Evolutionary conservation across 768 basidiomycete species (phyloP).

Genomic region (Termitomyces sp.): DNA sequence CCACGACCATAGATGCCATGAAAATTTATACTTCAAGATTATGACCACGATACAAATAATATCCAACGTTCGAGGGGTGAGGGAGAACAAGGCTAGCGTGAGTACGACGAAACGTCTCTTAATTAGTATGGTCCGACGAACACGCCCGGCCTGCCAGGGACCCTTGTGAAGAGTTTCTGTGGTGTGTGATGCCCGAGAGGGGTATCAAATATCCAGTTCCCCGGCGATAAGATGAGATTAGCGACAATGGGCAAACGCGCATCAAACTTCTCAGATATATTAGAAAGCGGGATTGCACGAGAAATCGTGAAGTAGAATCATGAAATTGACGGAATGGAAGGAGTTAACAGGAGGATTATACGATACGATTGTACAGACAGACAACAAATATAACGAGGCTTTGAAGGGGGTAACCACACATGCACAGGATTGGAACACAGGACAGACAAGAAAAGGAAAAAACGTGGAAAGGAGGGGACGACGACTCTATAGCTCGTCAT

Average conservation of each 20-base stretch:
- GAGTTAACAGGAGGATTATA: constrained; percentile 15
- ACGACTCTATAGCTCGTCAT: constrained; percentile 54
- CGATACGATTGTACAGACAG: constrained; percentile 16
- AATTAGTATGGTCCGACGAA: constrained; percentile 1
- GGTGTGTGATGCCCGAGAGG: background rate
- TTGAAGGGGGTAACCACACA: constrained; percentile 10
- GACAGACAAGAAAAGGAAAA: constrained; percentile 7
- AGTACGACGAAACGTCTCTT: background rate
- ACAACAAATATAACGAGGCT: constrained; percentile 9
- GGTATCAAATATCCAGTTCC: background rate
- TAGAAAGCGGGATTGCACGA: background rate
- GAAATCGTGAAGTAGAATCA: constrained; percentile 9
- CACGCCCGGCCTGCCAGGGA: constrained; percentile 4
- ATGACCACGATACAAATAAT: background rate
- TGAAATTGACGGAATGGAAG: constrained; percentile 10
- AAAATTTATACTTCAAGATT: constrained; percentile 7
- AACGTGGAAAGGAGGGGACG: constrained; percentile 5
- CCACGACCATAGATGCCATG: background rate
- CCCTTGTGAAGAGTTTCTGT: background rate
- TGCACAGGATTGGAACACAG: constrained; percentile 11
- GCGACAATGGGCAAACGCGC: background rate
- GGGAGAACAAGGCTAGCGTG: constrained; percentile 1
- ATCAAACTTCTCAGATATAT: background rate
- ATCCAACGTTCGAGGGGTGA: background rate
- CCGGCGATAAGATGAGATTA: constrained; percentile 13